A percentile compares a stretch with the other conserved stretches of the same genome.
Conservation (phyloP, 495 filamentous ascomycete genomes). For the Xylaria nigripes region DNA sequence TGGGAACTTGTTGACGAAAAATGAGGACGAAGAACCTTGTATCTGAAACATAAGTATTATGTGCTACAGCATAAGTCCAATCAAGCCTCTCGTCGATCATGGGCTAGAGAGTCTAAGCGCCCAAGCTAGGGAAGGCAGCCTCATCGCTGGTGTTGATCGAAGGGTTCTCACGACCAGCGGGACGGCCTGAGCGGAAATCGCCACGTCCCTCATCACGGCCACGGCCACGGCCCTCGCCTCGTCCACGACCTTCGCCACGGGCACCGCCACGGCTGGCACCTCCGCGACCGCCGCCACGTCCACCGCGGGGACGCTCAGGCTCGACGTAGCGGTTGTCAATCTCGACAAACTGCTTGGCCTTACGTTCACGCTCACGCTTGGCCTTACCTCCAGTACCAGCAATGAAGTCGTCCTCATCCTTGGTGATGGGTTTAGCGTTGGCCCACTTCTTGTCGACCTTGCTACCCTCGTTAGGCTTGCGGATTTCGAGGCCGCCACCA, state of each 20-base stretch:
- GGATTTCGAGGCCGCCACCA: constrained; percentile 54
- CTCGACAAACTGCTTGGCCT: constrained; percentile 81
- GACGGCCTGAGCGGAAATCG: constrained; percentile 32
- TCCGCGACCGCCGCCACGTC: constrained; percentile 46
- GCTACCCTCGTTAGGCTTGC: constrained; percentile 84
- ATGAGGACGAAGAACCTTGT: constrained; percentile 14
- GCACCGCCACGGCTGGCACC: constrained; percentile 41
- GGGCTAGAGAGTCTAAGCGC: constrained; percentile 30
- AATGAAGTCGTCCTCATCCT: constrained; percentile 69
- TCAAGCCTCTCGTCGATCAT: constrained; percentile 3
- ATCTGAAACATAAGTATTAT: constrained; percentile 13
- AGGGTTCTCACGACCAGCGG: constrained; percentile 23
- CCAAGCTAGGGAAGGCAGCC: constrained; percentile 67
- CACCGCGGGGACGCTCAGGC: constrained; percentile 45
- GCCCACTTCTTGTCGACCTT: constrained; percentile 88
- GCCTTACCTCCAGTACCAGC: constrained; percentile 66
- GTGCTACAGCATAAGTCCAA: neutral
- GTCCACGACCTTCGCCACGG: constrained; percentile 41
- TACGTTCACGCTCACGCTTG: constrained; percentile 82
- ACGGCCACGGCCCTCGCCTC: constrained; percentile 41
- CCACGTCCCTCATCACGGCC: constrained; percentile 27
- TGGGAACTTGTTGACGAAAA: constrained; percentile 10
- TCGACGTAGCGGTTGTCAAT: constrained; percentile 78
- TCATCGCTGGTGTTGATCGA: constrained; percentile 57
- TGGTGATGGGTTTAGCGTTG: constrained; percentile 66